Conservation (phyloP, 2,329 filamentous ascomycete species). For the Microcyclospora pomicola region DNA sequence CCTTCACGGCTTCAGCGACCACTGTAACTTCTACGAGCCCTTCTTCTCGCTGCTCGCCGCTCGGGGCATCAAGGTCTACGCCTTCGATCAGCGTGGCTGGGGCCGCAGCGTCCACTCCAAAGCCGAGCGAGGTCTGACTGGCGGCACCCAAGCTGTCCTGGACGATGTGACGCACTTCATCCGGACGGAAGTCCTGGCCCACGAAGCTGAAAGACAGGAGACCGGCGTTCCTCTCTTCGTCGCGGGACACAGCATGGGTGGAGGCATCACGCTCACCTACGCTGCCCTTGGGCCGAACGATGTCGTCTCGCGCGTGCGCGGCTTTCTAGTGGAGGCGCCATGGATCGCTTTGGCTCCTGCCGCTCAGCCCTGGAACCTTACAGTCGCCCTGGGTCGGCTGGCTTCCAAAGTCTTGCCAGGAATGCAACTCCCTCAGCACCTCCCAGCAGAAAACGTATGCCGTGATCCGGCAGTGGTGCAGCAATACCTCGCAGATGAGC, state of each 20-base stretch:
- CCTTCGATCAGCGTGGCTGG: conserved; percentile 83
- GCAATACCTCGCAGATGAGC: conserved; percentile 48
- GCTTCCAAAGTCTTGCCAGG: conserved; percentile 54
- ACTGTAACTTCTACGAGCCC: conserved; percentile 59
- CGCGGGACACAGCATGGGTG: conserved; percentile 86
- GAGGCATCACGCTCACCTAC: conserved; percentile 58
- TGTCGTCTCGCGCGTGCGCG: conserved; percentile 48
- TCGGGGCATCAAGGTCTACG: conserved; percentile 59
- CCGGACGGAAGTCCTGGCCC: conserved; percentile 24
- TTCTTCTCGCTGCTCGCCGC: conserved; percentile 59
- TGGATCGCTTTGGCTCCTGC: conserved; percentile 60
- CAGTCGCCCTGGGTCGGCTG: conserved; percentile 52
- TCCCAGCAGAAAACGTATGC: conserved; percentile 51
- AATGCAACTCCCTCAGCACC: conserved; percentile 50
- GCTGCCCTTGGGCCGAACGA: conserved; percentile 33
- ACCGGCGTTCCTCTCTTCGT: conserved; percentile 54
- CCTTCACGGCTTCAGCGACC: conserved; percentile 83
- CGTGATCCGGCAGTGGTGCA: conserved; percentile 52
- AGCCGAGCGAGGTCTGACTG: conserved; percentile 56
- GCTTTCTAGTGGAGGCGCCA: conserved; percentile 64
- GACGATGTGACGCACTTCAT: conserved; percentile 69
- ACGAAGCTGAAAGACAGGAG: conserved; percentile 3
- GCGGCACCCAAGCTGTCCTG: conserved; percentile 58
- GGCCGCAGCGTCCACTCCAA: conserved; percentile 53
- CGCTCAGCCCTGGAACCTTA: conserved; percentile 49